Evolutionary conservation across 2,329 filamentous ascomycete genomes (phyloP).

Genomic region (Triangularia setosa): DNA sequence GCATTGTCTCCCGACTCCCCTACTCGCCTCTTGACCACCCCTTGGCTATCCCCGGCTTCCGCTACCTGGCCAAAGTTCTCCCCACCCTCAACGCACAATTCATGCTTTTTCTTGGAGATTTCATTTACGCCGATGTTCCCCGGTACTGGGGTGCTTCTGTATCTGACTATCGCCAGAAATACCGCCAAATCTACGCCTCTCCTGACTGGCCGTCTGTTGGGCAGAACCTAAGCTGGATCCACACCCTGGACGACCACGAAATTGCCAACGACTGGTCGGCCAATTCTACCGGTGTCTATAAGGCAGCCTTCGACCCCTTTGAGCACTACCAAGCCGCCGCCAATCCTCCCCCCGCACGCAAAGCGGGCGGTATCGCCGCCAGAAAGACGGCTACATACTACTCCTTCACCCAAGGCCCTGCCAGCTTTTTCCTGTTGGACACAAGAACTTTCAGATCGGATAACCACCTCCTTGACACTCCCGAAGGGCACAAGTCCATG

Average conservation of each 20-base stretch:
- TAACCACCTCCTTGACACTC: constrained; percentile 52
- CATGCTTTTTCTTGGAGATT: constrained; percentile 80
- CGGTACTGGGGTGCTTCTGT: constrained; percentile 66
- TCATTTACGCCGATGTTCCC: constrained; percentile 89
- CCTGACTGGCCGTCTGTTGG: constrained; percentile 80
- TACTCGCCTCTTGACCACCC: constrained; percentile 83
- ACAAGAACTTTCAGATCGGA: constrained; percentile 81
- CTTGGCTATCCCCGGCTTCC: constrained; percentile 75
- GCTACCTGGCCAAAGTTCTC: constrained; percentile 69
- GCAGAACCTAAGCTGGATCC: constrained; percentile 89
- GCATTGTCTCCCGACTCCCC: constrained; percentile 86
- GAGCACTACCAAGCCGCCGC: constrained; percentile 77
- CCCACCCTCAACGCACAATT: constrained; percentile 70
- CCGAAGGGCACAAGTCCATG: constrained; percentile 74
- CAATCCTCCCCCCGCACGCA: constrained; percentile 70
- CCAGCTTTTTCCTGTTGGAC: constrained; percentile 91
- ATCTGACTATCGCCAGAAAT: constrained; percentile 83
- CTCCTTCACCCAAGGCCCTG: constrained; percentile 83
- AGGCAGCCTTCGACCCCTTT: constrained; percentile 78
- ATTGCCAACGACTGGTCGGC: constrained; percentile 90
- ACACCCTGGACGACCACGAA: constrained; percentile 95
- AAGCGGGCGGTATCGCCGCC: constrained; percentile 39
- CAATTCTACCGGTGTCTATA: constrained; percentile 76
- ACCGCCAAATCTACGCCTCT: constrained; percentile 91
- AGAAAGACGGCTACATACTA: constrained; percentile 70